These are phyloP conservation scores for Circinella umbellata DNA, from an alignment of 371 early-diverging fungal species.

Conservation along the genomic window DNA sequence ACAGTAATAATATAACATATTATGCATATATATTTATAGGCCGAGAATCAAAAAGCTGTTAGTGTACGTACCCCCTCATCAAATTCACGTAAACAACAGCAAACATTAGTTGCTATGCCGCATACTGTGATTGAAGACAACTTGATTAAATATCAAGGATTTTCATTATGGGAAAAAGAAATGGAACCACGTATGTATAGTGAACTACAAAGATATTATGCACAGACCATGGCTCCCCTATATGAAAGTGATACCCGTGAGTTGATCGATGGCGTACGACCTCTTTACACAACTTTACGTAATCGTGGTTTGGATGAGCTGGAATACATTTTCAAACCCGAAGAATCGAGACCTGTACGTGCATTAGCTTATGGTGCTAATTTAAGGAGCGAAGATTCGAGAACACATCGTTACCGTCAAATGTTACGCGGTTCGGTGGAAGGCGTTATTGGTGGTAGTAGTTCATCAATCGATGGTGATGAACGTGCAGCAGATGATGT, in stretches of 20 bases:
- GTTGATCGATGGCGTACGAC: conserved; percentile 41
- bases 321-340: conserved; percentile 52
- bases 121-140: conserved; percentile 80
- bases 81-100: conserved; percentile 33
- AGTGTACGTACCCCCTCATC: conserved; percentile 47
- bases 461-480: conserved; percentile 48
- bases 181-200: conserved; percentile 86
- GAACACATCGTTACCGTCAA: conserved; percentile 46
- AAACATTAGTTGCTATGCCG: conserved; percentile 50
- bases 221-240: conserved; percentile 48
- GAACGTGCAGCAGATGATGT: conserved; percentile 51
- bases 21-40: conserved; percentile 33
- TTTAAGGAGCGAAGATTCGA: conserved; percentile 39
- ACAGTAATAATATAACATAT: neutral
- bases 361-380: conserved; percentile 51
- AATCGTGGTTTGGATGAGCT: conserved; percentile 52
- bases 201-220: conserved; percentile 79
- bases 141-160: conserved; percentile 81
- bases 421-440: conserved; percentile 55
- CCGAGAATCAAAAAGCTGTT: conserved; percentile 59
- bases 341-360: conserved; percentile 52
- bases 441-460: conserved; percentile 38
- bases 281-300: conserved; percentile 39
- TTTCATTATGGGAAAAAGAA: conserved; percentile 91
- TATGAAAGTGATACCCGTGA: conserved; percentile 57